Conservation (phyloP, 371 early-diverging fungal species). For the Mucor lusitanicus region DNA sequence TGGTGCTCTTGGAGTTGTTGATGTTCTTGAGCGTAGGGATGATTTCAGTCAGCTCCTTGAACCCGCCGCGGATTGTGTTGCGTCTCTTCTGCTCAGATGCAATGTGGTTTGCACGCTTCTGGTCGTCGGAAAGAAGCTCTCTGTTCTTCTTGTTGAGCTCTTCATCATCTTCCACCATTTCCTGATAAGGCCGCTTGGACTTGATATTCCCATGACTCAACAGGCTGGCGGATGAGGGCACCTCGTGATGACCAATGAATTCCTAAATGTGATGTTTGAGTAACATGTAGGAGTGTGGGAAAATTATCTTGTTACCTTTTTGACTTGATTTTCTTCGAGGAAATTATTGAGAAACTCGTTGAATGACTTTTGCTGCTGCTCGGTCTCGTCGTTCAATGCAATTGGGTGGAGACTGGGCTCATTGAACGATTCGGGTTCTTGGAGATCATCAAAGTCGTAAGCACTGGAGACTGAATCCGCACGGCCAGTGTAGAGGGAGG, state of each 20-base stretch:
- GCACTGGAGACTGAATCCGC: constrained; percentile 24
- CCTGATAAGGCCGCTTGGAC: constrained; percentile 5
- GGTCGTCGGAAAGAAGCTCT: constrained; percentile 58
- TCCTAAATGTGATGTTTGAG: neutral
- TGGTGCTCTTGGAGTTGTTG: constrained; percentile 51
- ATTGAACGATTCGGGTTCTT: constrained; percentile 21
- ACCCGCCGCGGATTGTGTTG: constrained; percentile 80
- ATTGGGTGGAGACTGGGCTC: neutral
- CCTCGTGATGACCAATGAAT: constrained; percentile 8
- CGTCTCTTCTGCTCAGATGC: constrained; percentile 88
- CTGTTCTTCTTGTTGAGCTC: constrained; percentile 2
- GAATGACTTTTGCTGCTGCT: constrained; percentile 7
- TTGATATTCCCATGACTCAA: constrained; percentile 14
- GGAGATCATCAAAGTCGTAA: constrained; percentile 18
- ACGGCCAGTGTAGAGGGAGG: constrained; percentile 28
- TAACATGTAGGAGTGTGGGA: constrained; percentile 7
- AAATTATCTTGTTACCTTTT: constrained; percentile 8
- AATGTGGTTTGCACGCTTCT: constrained; percentile 85
- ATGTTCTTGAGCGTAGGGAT: constrained; percentile 70
- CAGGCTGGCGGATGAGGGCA: constrained; percentile 8
- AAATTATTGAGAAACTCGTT: constrained; percentile 24
- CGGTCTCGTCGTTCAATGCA: constrained; percentile 2
- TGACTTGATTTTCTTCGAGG: constrained; percentile 11
- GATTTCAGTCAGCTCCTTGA: constrained; percentile 76
- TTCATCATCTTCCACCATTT: neutral